Evolutionary conservation across 2,329 filamentous ascomycete species (phyloP), one percentile per base, ranked within the genome.

Genomic region (Calonectria multiphialidica): DNA sequence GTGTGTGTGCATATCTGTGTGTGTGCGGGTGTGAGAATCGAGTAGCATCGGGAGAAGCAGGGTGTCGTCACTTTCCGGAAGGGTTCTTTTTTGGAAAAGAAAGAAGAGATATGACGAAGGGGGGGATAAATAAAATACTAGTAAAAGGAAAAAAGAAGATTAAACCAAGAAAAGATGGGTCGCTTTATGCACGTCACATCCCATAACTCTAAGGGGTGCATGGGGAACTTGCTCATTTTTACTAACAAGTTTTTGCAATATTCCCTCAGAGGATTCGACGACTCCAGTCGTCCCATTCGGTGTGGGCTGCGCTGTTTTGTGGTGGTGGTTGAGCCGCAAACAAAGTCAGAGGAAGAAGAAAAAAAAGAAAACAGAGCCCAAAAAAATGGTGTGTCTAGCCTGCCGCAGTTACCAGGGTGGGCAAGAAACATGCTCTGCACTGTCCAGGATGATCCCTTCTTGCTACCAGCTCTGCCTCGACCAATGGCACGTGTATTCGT

Each of bases 241-340:
- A 57, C 33, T 21, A 57, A 57, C 35, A 30, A n/a, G 12, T 57
- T 33, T 25, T 57, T 57, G n/a, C n/a, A 57, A 37, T 23, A 35
- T 57, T 57, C 53, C 53, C 53, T 57, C 53, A 57, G 21, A 30
- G 23, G 33, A 10, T 57, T 37, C n/a, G 53, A 18, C 42, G n/a
- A 18, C 15, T 37, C 12, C n/a, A 30, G 35, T 33, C n/a, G 53
- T 57, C 37, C 33, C 53, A 57, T 57, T 30, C 53, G 53, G 33
- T 57, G 53, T 57, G 53, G 53, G 53, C 53, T 57, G 53, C 53
- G 53, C 53, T 57, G 33, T 57, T 57, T 57, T 57, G 53, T 30
- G 25, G 47, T 30, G 25, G 47, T 57, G 42, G 25, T 61, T 61
- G 37, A 61, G 57, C 57, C 57, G 57, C 57, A 61, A 55, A 30